Conservation (phyloP, 345 rosid genomes). For the Abelmoschus esculentus region DNA sequence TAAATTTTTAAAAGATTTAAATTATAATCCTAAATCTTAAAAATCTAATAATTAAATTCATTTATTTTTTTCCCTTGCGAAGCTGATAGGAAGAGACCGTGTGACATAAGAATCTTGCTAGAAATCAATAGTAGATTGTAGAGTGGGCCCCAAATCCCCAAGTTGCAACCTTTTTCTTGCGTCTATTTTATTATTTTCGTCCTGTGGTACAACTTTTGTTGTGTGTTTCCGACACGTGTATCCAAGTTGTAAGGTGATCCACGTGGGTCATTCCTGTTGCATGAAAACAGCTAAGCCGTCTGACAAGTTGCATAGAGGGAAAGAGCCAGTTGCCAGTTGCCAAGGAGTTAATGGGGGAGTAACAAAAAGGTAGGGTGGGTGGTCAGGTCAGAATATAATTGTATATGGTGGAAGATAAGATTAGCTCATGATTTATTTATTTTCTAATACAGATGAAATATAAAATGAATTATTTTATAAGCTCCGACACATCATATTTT, state of each 20-base stretch:
- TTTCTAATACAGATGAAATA: no score
- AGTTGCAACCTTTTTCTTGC: constrained; percentile 10
- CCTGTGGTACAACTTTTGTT: not conserved
- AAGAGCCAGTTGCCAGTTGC: constrained; percentile 10
- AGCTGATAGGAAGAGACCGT: no score
- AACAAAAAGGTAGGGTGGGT: not conserved
- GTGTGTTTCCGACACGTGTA: constrained; percentile 22
- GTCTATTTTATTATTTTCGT: not conserved
- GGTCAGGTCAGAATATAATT: not conserved
- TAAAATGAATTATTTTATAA: no score
- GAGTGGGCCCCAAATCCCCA: constrained; percentile 16
- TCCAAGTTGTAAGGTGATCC: not conserved
- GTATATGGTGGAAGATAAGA: not conserved
- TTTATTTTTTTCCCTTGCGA: no score
- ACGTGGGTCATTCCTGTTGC: constrained; percentile 13
- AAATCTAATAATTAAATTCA: no score
- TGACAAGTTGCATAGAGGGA: not conserved
- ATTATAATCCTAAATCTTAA: no score
- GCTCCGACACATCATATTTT: no score
- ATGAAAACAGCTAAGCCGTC: constrained; percentile 18
- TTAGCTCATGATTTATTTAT: not conserved
- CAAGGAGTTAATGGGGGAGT: not conserved
- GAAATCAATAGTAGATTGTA: constrained; percentile 18
- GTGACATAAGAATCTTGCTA: not conserved
- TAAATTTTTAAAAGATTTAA: no score